Base-by-base conservation (phyloP, 495 filamentous ascomycete genomes). In the Lophiostoma macrostomum region DNA sequence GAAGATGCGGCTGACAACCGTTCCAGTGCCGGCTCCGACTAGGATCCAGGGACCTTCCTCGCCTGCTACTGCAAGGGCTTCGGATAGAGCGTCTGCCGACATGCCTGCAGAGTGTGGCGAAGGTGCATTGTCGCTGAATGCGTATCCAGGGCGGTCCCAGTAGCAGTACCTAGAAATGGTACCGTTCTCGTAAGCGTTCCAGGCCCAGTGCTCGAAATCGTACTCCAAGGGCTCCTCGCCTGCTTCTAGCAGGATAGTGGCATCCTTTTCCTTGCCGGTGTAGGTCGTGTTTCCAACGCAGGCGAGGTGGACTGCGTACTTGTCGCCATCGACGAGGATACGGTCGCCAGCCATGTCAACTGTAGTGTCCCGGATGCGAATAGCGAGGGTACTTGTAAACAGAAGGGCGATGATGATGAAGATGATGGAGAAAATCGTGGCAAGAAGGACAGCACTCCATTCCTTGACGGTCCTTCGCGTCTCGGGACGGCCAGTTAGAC, bases 91-190 rank as follows among this genome's bases (percentile, higher is more conserved):
- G 62, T 95, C 88, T 5, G 86, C 81, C 1, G 87, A 83, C 84
- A 95, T 95, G 44, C 91, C 88, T 8, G 87, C 91, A 3, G 88
- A 91, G 63, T 94, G 83, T 0, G 93, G 91, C 1, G 90, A 95
- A 7, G 91, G 93, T 0, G 93, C 91, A 56, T 90, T 90, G 70
- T 98, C 93, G 38, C 88, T 93, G 82, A 86, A 96, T 29, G 76
- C 90, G 42, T 90, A 73, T 1, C 93, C 93, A 0, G 93, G 93
- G 18, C 93, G 86, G 63, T 98, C 93, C 72, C 87, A 94, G 69
- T 95, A 96, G 73, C 93, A 98, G 70, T 93, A 98, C 37, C 91
- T 83, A 40, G 70, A 66, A 53, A 98, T 93, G 23, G 80, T 83
- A 22, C 88, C 85, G 49, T 88, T 87, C 28, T 74, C 70, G 52